These are phyloP conservation scores for Nemania sp. DNA, from an alignment of 2,329 filamentous ascomycete species.

Conservation along the genomic window DNA sequence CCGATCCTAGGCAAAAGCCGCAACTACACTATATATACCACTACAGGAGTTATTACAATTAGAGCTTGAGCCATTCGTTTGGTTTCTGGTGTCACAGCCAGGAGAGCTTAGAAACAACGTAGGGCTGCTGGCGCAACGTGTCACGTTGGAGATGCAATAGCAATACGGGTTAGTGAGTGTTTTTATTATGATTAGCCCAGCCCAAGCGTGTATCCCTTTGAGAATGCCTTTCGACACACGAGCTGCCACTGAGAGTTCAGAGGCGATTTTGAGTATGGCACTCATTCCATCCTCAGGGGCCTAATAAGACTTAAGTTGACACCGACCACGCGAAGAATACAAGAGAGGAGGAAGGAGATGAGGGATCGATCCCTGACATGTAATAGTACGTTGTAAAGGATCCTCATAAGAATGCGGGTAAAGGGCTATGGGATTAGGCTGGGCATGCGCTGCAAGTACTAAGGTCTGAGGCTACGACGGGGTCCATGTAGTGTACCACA, in stretches of 20 bases:
- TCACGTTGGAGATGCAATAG: neutral
- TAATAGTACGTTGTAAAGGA: slow-evolving; percentile 16
- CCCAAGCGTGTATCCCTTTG: slow-evolving; percentile 23
- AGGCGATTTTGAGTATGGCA: slow-evolving; percentile 23
- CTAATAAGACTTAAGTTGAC: slow-evolving; percentile 26
- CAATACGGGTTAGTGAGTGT: slow-evolving; percentile 36
- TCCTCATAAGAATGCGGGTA: slow-evolving; percentile 28
- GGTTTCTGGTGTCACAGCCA: neutral
- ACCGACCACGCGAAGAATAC: slow-evolving; percentile 27
- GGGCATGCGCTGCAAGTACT: slow-evolving; percentile 13
- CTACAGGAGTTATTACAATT: neutral
- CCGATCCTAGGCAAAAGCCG: no score
- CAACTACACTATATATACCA: no score
- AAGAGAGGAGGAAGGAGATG: slow-evolving; percentile 30
- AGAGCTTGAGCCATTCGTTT: neutral
- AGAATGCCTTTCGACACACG: slow-evolving; percentile 30
- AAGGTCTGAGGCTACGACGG: slow-evolving; percentile 14
- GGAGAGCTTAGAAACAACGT: neutral
- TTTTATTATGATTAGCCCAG: slow-evolving; percentile 42
- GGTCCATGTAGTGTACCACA: slow-evolving; percentile 4
- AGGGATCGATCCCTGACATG: slow-evolving; percentile 19
- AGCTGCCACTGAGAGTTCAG: slow-evolving; percentile 24
- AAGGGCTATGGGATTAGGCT: slow-evolving; percentile 19
- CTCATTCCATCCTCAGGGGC: slow-evolving; percentile 20
- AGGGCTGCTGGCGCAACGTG: neutral